Evolutionary conservation across 176 grass and related monocot species (phyloP).

Genomic region (Avena eriantha): DNA sequence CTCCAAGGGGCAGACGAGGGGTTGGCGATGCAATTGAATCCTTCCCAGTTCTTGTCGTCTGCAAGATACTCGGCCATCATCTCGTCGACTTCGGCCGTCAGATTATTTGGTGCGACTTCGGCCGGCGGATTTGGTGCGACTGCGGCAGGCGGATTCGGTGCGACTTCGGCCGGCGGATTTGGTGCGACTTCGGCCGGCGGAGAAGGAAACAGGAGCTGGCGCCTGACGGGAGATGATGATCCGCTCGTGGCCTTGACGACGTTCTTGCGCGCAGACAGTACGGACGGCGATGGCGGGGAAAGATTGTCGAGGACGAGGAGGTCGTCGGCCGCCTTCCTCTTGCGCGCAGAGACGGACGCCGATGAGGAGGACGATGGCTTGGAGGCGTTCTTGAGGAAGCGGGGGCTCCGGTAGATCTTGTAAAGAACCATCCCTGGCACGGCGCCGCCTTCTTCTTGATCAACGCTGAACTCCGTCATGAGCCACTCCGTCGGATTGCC

Average conservation of each 20-base stretch:
- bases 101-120: no score
- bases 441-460: neutral
- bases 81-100: neutral
- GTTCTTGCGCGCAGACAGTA: neutral
- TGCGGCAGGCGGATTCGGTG: neutral
- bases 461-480: slow-evolving; percentile 17
- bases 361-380: neutral
- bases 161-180: neutral
- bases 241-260: neutral
- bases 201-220: neutral
- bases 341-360: neutral
- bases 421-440: neutral
- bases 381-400: neutral
- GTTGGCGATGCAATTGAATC: no score
- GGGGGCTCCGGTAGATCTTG: slow-evolving; percentile 17
- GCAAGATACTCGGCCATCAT: neutral
- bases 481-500: neutral
- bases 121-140: neutral
- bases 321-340: neutral
- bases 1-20: neutral
- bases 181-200: neutral
- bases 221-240: neutral
- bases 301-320: no score
- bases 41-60: neutral
- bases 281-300: neutral